These are phyloP conservation scores for Eucalyptus urophylla DNA, from an alignment of 345 rosid genomes.

Conservation along the genomic window DNA sequence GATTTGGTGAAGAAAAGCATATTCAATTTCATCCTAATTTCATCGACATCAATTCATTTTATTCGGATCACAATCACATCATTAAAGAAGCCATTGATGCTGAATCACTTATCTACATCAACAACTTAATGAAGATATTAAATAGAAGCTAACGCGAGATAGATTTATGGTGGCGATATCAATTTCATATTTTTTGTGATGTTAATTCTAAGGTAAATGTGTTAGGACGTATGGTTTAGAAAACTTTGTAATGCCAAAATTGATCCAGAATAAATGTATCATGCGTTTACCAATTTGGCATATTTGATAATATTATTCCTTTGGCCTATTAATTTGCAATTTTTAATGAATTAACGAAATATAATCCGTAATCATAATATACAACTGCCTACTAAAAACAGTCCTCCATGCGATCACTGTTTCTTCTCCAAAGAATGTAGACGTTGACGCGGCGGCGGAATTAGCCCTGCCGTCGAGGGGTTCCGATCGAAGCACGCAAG, in stretches of 20 bases:
- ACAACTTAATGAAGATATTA: not conserved
- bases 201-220: fast-evolving
- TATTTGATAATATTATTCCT: too few species aligned
- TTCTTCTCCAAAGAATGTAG: not conserved
- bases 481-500: not conserved
- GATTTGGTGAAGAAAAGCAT: not conserved
- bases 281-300: too few species aligned
- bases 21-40: not conserved
- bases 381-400: not conserved
- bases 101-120: not conserved
- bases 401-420: not conserved
- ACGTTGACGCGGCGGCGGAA: not conserved
- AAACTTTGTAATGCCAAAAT: fast-evolving
- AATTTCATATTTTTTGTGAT: fast-evolving
- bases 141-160: too few species aligned
- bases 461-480: not conserved
- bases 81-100: not conserved
- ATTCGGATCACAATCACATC: not conserved
- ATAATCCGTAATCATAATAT: not conserved
- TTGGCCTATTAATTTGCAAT: too few species aligned
- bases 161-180: too few species aligned
- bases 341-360: too few species aligned
- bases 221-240: too few species aligned
- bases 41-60: not conserved
- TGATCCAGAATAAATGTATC: not conserved